Percentiles rank a stretch among this genome's conserved stretches.
phyloP scores from a whole-genome alignment of 352 stramenopile species.

The Blastocystis sp. region DNA sequence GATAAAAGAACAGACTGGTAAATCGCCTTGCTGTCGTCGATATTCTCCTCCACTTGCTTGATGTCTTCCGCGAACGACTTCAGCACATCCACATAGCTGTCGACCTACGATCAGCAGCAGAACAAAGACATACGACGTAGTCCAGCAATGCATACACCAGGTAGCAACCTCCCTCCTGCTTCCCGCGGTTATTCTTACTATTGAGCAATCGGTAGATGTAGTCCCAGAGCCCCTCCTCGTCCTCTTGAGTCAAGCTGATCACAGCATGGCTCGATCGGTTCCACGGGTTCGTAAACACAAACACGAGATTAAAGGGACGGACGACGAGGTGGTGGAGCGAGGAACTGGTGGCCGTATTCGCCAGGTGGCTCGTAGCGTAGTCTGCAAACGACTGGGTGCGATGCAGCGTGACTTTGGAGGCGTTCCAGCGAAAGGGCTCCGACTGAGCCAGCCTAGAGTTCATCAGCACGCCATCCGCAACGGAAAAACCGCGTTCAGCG shows the following conservation, averaged over 20 bases:
- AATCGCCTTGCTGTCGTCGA: background rate
- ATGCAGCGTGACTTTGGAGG: background rate
- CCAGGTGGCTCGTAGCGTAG: background rate
- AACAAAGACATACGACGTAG: background rate
- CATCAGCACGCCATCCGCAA: background rate
- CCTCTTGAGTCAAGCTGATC: background rate
- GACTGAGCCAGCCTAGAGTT: background rate
- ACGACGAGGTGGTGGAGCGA: background rate
- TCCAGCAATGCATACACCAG: conserved; percentile 49
- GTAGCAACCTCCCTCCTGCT: conserved; percentile 16
- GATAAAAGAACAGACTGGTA: conserved; percentile 51
- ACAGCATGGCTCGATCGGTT: conserved; percentile 4
- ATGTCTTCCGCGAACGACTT: conserved; percentile 43
- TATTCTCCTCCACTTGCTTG: background rate
- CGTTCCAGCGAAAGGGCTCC: background rate
- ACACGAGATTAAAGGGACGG: conserved; percentile 22
- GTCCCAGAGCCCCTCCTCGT: conserved; percentile 36
- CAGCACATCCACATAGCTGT: conserved; percentile 38
- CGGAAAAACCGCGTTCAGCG: background rate
- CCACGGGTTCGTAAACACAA: conserved; percentile 54
- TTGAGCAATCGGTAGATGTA: conserved; percentile 15
- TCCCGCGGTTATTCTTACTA: conserved; percentile 31
- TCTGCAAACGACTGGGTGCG: conserved; percentile 1
- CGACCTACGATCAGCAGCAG: background rate
- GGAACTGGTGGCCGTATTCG: background rate